A percentile compares a stretch with the other conserved stretches of the same genome.
phyloP scores from a whole-genome alignment of 2,329 filamentous ascomycete species.

The Albophoma yamanashiensis region DNA sequence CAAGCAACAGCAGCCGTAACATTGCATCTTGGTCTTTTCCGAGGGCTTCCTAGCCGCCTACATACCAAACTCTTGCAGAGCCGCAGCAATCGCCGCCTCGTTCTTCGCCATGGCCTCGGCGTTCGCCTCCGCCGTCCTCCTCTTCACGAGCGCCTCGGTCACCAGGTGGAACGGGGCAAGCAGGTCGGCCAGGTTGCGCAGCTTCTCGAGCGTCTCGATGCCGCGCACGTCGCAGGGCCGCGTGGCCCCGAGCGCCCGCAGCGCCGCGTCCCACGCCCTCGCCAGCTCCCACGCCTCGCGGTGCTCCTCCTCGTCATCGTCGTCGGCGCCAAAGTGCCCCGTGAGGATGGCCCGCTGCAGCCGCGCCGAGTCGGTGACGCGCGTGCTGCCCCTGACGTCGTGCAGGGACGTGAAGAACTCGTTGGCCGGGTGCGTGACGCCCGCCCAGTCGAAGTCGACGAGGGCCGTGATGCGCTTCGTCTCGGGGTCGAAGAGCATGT shows the following conservation, averaged over 20 bases:
- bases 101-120: neutral
- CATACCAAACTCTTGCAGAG: neutral
- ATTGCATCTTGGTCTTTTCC: too few species aligned
- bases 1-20: too few species aligned
- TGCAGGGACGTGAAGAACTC: slow-evolving; percentile 10
- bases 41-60: neutral
- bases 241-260: neutral
- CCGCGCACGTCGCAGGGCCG: neutral
- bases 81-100: neutral
- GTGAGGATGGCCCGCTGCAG: slow-evolving; percentile 1
- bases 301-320: neutral
- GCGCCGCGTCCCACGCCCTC: neutral
- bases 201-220: neutral
- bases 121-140: neutral
- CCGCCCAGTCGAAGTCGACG: slow-evolving; percentile 17
- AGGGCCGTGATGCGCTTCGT: slow-evolving; percentile 12
- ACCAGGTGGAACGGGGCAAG: neutral
- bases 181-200: neutral
- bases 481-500: slow-evolving; percentile 12
- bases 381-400: neutral
- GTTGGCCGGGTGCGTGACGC: slow-evolving; percentile 11
- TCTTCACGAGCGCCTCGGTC: neutral
- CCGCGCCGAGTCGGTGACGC: neutral
- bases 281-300: neutral
- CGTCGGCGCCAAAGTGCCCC: neutral